A percentile compares a stretch with the other conserved stretches of the same genome.
These are phyloP conservation scores for Medicago lupulina DNA, from an alignment of 306 rosid genomes.

Conservation along the genomic window DNA sequence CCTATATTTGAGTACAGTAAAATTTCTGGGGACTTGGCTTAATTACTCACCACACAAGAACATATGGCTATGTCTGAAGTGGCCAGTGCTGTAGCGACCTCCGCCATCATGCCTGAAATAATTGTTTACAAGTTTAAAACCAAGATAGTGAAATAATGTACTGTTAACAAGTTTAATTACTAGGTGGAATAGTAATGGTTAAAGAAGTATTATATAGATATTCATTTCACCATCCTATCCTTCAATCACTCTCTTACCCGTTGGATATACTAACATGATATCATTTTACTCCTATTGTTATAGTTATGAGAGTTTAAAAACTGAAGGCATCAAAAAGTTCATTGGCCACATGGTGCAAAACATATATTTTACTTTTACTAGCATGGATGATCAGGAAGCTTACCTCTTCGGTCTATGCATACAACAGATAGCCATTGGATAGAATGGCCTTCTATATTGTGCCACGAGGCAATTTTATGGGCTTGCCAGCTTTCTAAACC, in stretches of 20 bases:
- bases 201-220: constrained; percentile 10
- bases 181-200: constrained; percentile 7
- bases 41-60: constrained; percentile 93
- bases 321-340: not conserved
- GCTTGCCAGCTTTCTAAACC: constrained; percentile 92
- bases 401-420: constrained; percentile 90
- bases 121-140: constrained; percentile 38
- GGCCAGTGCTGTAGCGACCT: constrained; percentile 85
- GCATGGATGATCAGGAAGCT: constrained; percentile 32
- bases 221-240: constrained; percentile 29
- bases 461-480: constrained; percentile 90
- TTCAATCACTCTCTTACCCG: constrained; percentile 7
- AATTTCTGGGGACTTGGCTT: constrained; percentile 37
- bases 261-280: constrained; percentile 13
- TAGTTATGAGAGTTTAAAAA: too few species aligned
- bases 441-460: constrained; percentile 83
- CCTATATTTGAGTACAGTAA: constrained; percentile 34
- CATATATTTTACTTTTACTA: constrained; percentile 41
- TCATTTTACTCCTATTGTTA: not conserved
- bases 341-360: constrained; percentile 28
- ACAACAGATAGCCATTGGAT: constrained; percentile 86
- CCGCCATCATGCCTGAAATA: constrained; percentile 91
- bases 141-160: constrained; percentile 24
- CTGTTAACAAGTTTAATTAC: not conserved
- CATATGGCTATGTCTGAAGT: constrained; percentile 77